Base-by-base conservation (phyloP, 371 early-diverging fungal genomes). In the Dinochytrium kinnereticum region DNA sequence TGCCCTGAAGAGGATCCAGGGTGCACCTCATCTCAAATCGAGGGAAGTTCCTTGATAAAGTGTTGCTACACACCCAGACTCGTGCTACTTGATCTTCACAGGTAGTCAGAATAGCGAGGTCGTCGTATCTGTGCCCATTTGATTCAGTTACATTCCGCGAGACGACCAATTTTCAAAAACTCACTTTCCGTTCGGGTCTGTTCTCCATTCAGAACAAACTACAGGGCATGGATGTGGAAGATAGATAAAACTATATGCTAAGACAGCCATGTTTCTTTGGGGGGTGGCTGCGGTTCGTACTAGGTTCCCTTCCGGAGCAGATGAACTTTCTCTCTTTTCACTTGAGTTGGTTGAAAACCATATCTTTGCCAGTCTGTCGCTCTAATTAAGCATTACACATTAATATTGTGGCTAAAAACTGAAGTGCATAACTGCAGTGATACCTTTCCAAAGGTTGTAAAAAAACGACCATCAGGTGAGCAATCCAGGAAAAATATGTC, bases 51-150 rank as follows among this genome's bases (percentile, higher is more conserved):
- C 31, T 44, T 51, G 34, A 66, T 15, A 57, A 40, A 59, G 51
- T 26, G 33, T 17, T 80, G 80, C 36, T 61, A 34, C 61, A 31
- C 24, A 61, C 83, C 94, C 95, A 94, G n/a, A 94, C 85, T 3
- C 94, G 86, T 53, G 91, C 87, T 28, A 91, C 85, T 13, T 90
- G 90, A 73, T 93, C 93, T 28, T 80, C 80, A n/a, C 88, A 85
- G 85, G 88, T 86, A 0, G 95, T 92, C 64, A 93, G 86, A 10
- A 94, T 77, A 5, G 90, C 87, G 66, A 88, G 89, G 34, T 80
- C 72, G 13, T 53, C 55, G 26, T 53, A 53, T 53, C 55, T 53
- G 21, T 13, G 21, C 21, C 21, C 13, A 10, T 13, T 44, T 13
- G 21, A 44, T 44, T 44, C 10, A 21, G 10, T 21, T 10, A 13